These are phyloP conservation scores for Cydonia oblonga DNA, from an alignment of 331 rosid species.

Conservation along the genomic window DNA sequence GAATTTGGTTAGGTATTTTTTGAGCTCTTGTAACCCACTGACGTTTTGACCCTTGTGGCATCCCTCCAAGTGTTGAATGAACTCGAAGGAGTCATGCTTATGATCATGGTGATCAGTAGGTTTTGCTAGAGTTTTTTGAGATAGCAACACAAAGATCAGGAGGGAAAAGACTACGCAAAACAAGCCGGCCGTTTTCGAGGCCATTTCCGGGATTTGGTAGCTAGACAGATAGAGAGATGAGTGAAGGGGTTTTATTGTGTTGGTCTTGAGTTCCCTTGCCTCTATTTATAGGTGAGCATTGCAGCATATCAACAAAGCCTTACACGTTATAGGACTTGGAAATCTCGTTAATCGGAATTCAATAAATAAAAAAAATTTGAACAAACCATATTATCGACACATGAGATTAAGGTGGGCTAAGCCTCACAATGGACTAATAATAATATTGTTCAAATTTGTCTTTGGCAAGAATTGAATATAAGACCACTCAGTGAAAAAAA, in stretches of 20 bases:
- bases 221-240: background rate
- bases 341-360: background rate
- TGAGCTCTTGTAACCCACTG: background rate
- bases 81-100: background rate
- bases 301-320: background rate
- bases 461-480: accelerated
- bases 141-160: background rate
- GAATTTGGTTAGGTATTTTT: background rate
- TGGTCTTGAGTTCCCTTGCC: background rate
- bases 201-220: background rate
- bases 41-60: conserved; percentile 5
- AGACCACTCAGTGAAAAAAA: too few species aligned
- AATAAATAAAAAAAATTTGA: too few species aligned
- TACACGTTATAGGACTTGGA: background rate
- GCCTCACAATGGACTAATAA: too few species aligned
- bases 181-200: background rate
- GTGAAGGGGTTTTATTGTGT: background rate
- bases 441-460: too few species aligned
- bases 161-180: background rate
- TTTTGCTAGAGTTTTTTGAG: background rate
- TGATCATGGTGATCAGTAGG: background rate
- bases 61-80: background rate
- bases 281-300: background rate
- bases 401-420: too few species aligned
- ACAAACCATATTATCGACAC: too few species aligned